Conservation (phyloP, 2,329 filamentous ascomycete genomes). For the Alternaria infectoria region DNA sequence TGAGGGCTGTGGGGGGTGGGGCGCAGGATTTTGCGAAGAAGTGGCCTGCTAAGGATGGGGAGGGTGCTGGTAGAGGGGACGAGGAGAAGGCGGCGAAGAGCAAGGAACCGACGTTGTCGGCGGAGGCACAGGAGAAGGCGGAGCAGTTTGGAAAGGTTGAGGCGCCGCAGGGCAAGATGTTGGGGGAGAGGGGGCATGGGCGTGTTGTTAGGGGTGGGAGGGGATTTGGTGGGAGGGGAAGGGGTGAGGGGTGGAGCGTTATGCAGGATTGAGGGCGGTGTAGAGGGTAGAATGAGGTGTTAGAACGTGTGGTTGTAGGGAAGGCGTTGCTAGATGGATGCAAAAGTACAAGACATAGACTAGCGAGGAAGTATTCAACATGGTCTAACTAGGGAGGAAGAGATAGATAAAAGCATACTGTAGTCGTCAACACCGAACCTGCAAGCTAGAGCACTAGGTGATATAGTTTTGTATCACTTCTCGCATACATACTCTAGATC, state of each 20-base stretch:
- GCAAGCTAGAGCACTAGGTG: too few species aligned
- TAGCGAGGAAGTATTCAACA: too few species aligned
- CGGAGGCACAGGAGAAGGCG: conserved; percentile 5
- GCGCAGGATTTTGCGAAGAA: conserved; percentile 43
- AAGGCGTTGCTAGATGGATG: too few species aligned
- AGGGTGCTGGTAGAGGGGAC: neutral
- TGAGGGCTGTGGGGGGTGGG: conserved; percentile 39
- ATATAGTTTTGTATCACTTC: neutral
- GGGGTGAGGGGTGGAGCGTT: conserved; percentile 23
- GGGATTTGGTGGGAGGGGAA: conserved; percentile 7
- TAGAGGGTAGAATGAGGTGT: neutral
- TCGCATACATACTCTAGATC: neutral
- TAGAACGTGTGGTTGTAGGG: too few species aligned
- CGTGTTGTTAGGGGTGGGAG: conserved; percentile 26
- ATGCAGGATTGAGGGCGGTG: conserved; percentile 19
- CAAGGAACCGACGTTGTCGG: neutral
- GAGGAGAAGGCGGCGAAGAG: neutral
- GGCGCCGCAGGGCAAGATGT: conserved; percentile 23
- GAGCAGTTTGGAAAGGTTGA: conserved; percentile 9
- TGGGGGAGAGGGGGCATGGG: conserved; percentile 40
- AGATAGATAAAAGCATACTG: neutral
- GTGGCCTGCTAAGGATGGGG: conserved; percentile 16
- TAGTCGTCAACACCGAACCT: neutral
- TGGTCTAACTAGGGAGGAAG: neutral
- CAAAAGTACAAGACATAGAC: too few species aligned